phyloP scores from a whole-genome alignment of 1,284 basidiomycete species.

The Malassezia sp. region DNA sequence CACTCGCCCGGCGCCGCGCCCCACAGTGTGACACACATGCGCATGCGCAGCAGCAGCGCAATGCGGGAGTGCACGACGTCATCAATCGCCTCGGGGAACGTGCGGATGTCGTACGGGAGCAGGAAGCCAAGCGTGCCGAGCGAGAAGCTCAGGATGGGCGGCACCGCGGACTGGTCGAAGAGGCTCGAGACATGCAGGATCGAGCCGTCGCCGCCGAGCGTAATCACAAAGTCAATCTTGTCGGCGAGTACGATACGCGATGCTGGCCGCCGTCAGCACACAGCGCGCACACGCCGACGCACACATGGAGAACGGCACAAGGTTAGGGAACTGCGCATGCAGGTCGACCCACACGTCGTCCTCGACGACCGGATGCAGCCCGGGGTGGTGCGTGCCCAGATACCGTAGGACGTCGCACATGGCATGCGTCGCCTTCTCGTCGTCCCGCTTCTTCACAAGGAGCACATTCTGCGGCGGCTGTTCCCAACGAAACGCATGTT shows the following conservation, averaged over 20 bases:
- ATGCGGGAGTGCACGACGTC: constrained; percentile 31
- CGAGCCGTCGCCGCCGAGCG: constrained; percentile 87
- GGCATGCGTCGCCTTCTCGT: constrained; percentile 48
- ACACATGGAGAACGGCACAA: constrained; percentile 3
- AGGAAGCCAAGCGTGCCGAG: constrained; percentile 92
- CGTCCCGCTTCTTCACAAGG: constrained; percentile 51
- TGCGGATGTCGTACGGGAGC: constrained; percentile 59
- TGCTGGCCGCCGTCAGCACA: too few relatives aligned
- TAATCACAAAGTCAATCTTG: constrained; percentile 65
- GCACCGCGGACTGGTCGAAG: constrained; percentile 75
- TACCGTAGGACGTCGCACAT: constrained; percentile 48
- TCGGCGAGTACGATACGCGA: constrained; percentile 14
- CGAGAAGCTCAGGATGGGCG: constrained; percentile 86
- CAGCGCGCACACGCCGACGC: too few relatives aligned
- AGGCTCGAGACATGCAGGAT: constrained; percentile 86
- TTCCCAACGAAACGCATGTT: constrained; percentile 44
- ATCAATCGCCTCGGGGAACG: constrained; percentile 24
- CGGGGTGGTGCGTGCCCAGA: constrained; percentile 52
- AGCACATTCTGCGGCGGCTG: constrained; percentile 47
- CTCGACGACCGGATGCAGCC: constrained; percentile 66
- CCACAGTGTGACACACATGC: constrained; percentile 14
- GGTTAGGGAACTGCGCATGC: constrained; percentile 52
- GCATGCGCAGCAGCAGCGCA: constrained; percentile 33
- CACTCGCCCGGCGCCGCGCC: constrained; percentile 1
- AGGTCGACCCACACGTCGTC: constrained; percentile 55